Evolutionary conservation across 2,329 filamentous ascomycete genomes (phyloP).

Genomic region (Fusarium incarnatum): DNA sequence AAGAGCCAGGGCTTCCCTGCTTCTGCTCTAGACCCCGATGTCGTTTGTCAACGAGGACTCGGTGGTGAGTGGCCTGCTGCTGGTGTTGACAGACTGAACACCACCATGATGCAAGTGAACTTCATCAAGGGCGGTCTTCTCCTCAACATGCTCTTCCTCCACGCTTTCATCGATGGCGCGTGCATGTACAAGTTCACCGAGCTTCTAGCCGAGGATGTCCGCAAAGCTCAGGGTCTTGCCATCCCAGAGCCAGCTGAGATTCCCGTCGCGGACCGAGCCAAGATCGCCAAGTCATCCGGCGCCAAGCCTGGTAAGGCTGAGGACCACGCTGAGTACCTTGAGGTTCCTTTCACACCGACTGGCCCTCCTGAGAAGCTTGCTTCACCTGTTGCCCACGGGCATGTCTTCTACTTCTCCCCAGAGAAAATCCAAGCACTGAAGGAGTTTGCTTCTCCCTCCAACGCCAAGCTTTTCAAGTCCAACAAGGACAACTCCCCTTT

Average conservation of each 20-base stretch:
- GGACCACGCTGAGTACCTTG: slow-evolving; percentile 12
- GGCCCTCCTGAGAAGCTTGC: slow-evolving; percentile 11
- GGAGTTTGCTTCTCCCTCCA: neutral
- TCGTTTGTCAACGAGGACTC: slow-evolving; percentile 16
- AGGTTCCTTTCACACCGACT: slow-evolving; percentile 10
- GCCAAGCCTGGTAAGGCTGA: slow-evolving; percentile 6
- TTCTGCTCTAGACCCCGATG: slow-evolving; percentile 3
- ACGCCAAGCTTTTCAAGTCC: neutral
- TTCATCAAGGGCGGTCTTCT: slow-evolving; percentile 4
- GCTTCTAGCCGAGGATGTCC: slow-evolving; percentile 9
- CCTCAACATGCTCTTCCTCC: slow-evolving; percentile 15
- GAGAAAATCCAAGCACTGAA: slow-evolving; percentile 13
- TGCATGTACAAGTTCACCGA: slow-evolving; percentile 20
- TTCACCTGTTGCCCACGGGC: slow-evolving; percentile 7
- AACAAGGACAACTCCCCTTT: neutral
- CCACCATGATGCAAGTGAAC: slow-evolving; percentile 15
- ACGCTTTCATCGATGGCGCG: neutral
- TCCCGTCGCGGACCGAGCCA: neutral
- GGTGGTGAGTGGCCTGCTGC: slow-evolving; percentile 18
- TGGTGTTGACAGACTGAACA: slow-evolving; percentile 10
- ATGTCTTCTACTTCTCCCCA: slow-evolving; percentile 17
- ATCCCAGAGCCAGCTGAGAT: neutral
- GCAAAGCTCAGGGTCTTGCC: slow-evolving; percentile 6
- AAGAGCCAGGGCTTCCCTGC: slow-evolving; percentile 5
- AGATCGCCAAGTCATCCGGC: slow-evolving; percentile 5